A percentile compares a stretch with the other conserved stretches of the same genome.
These are phyloP conservation scores for Phytophthora citricola DNA, from an alignment of 352 stramenopile genomes.

Conservation along the genomic window DNA sequence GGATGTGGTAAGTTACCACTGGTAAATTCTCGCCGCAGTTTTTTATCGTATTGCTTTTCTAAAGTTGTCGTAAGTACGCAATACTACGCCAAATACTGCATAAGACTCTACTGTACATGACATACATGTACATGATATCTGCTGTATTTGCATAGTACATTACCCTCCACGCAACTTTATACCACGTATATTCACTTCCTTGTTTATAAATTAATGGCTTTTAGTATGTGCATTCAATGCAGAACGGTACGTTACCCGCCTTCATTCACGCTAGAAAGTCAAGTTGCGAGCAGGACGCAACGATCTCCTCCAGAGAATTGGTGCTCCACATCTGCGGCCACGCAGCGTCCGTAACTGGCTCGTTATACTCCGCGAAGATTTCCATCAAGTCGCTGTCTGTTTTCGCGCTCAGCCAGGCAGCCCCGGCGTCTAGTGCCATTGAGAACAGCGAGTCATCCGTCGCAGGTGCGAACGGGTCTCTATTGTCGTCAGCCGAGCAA, in stretches of 20 bases:
- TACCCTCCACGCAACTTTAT: no score
- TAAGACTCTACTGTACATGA: no score
- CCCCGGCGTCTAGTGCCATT: constrained; percentile 18
- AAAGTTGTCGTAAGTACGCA: no score
- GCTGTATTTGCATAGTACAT: no score
- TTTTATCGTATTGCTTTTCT: no score
- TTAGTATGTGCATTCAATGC: constrained; percentile 25
- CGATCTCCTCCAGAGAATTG: constrained; percentile 55
- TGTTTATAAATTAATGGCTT: no score
- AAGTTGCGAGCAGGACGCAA: constrained; percentile 34
- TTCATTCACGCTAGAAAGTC: constrained; percentile 36
- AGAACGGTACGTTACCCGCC: constrained; percentile 6
- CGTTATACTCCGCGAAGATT: constrained; percentile 50
- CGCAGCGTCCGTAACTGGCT: constrained; percentile 38
- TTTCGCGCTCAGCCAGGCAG: constrained; percentile 20
- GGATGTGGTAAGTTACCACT: no score
- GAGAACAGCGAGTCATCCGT: constrained; percentile 36
- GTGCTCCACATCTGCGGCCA: constrained; percentile 61
- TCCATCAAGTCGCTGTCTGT: constrained; percentile 37
- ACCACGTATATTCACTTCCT: no score
- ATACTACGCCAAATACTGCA: no score
- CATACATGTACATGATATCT: no score
- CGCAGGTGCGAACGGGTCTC: constrained; percentile 34
- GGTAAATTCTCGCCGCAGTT: no score
- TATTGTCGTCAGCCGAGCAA: constrained; percentile 28